phyloP scores from a whole-genome alignment of 768 basidiomycete genomes.

The Suillus subaureus region DNA sequence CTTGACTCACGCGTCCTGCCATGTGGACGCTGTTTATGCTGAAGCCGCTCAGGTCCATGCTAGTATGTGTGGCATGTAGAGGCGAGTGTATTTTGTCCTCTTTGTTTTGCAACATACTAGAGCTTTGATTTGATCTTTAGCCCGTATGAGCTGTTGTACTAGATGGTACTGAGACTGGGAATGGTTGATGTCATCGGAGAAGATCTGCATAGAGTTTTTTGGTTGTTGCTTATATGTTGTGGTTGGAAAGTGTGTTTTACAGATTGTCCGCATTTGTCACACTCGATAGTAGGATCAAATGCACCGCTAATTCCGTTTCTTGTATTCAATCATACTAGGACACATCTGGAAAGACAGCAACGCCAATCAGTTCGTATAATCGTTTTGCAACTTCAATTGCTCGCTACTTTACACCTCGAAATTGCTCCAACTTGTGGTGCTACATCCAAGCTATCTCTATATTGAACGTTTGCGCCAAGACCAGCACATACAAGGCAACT shows the following conservation, averaged over 20 bases:
- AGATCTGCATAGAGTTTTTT: background rate
- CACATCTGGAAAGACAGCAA: background rate
- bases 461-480: background rate
- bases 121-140: background rate
- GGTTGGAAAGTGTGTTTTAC: background rate
- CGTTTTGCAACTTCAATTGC: background rate
- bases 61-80: slow-evolving; percentile 10
- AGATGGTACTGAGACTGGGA: background rate
- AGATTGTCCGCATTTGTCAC: background rate
- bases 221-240: background rate
- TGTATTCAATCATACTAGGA: background rate
- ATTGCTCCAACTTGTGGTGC: background rate
- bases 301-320: background rate
- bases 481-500: background rate
- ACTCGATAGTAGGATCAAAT: background rate
- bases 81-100: background rate
- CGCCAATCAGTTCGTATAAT: background rate
- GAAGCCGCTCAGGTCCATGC: slow-evolving; percentile 7
- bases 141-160: background rate
- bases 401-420: background rate
- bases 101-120: background rate
- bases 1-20: background rate
- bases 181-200: background rate
- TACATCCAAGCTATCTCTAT: background rate
- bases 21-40: background rate